Evolutionary conservation across 768 basidiomycete species (phyloP), one percentile per base, ranked within the genome.

Genomic region (Russula brevipes): DNA sequence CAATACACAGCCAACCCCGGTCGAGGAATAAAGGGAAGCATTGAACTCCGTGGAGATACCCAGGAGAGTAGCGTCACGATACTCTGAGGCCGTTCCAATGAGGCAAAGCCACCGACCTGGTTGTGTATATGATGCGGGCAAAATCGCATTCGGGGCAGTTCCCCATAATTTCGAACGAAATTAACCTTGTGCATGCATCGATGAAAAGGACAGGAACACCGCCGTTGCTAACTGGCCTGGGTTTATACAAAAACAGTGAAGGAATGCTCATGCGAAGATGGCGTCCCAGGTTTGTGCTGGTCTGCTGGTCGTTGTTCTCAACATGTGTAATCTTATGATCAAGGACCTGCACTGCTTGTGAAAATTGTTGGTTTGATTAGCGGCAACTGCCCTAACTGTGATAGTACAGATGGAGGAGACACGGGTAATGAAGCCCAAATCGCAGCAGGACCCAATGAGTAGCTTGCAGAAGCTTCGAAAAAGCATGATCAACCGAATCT

Each of bases 401-500:
- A 47, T 35, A 63, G 55, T 54, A 16, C 30, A 50, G 11, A 42
- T 42, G n/a, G 36, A 50, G 30, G 46, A 33, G 30, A 42, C 11
- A 36, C 54, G 9, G 14, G 19, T 7, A 63, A 44, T 8, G 11
- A 3, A 42, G 24, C 16, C 6, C 38, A 49, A 16, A 49, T 17
- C 24, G 36, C 31, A 54, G 19, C 10, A 51, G 35, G 56, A 24
- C 12, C 11, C 7, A 16, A 55, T 24, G 14, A 16, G 24, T 45
- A 52, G 24, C 33, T 41, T 2, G 38, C 11, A 41, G 51, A n/a
- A 41, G 24, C 38, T 11, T 16, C 31, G 14, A 24, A 64, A 11
- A 10, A 31, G 14, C 39, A 19, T 12, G 4, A 56, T 60, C 57
- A 70, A 50, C 63, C 52, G 51, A 72, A 52, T 24, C 73, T 64